Evolutionary conservation across 2,329 filamentous ascomycete species (phyloP).

Genomic region (Sclerotinia trifoliorum): DNA sequence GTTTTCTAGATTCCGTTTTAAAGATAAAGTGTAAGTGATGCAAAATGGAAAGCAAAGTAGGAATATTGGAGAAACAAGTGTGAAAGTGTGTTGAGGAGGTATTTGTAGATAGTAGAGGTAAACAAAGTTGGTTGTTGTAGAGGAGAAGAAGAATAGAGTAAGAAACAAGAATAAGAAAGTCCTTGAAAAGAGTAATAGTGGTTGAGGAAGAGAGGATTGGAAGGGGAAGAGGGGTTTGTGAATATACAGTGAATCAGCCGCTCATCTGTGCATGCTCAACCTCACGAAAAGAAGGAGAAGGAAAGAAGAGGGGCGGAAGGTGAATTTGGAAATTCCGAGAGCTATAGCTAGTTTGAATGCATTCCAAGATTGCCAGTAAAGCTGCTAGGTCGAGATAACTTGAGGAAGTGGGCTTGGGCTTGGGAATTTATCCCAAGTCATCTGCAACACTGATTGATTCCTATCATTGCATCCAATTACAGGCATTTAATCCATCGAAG

Average conservation of each 20-base stretch:
- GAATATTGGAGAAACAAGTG: not conserved
- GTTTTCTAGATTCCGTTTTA: not conserved
- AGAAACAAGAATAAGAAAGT: not conserved
- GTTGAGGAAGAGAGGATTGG: not conserved
- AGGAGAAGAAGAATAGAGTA: not conserved
- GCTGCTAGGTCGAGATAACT: too few relatives aligned
- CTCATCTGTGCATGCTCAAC: not conserved
- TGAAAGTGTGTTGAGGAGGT: not conserved
- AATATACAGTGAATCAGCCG: not conserved
- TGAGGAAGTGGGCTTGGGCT: too few relatives aligned
- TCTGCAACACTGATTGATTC: too few relatives aligned
- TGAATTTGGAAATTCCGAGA: not conserved
- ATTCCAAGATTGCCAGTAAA: not conserved
- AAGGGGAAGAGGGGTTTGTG: not conserved
- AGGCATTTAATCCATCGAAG: too few relatives aligned
- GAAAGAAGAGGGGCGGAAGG: not conserved
- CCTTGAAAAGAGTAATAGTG: not conserved
- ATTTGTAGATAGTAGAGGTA: not conserved
- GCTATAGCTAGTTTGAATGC: not conserved
- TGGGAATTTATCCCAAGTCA: too few relatives aligned
- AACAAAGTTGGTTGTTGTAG: not conserved
- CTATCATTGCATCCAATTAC: too few relatives aligned
- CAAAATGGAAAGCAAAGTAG: not conserved
- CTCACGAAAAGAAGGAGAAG: not conserved
- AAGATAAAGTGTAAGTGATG: not conserved